Conservation (phyloP, 2,329 filamentous ascomycete genomes). For the Diaporthe sp. region DNA sequence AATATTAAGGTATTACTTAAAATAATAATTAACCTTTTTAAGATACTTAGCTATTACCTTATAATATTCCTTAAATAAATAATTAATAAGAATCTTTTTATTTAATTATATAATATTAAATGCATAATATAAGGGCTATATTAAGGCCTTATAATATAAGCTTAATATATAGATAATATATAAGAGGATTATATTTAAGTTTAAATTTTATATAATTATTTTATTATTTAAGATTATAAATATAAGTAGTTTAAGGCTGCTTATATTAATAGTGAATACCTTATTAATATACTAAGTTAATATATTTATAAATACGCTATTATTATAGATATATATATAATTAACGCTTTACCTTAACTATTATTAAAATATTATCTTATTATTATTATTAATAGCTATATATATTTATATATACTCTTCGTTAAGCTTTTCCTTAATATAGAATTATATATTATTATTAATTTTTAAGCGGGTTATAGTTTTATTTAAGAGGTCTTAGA, state of each 20-base stretch:
- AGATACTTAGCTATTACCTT: not conserved
- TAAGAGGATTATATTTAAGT: not conserved
- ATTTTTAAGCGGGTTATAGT: too few relatives aligned
- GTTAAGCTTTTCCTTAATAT: not conserved
- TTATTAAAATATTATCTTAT: not conserved
- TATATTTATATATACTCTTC: not conserved
- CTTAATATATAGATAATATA: not conserved
- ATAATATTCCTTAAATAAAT: not conserved
- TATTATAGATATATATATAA: not conserved
- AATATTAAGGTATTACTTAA: too few relatives aligned
- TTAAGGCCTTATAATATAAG: not conserved
- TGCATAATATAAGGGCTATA: not conserved
- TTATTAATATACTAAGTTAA: not conserved
- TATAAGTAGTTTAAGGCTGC: not conserved
- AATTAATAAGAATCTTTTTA: not conserved
- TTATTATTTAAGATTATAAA: not conserved
- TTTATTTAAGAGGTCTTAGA: too few relatives aligned
- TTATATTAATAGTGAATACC: not conserved
- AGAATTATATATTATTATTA: not conserved
- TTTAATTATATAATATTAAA: not conserved
- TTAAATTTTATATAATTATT: not conserved
- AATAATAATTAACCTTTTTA: too few relatives aligned
- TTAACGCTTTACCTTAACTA: not conserved
- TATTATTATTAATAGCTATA: not conserved
- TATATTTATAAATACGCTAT: not conserved